These are phyloP conservation scores for Fusarium sp. DNA, from an alignment of 2,329 filamentous ascomycete species.

Conservation along the genomic window DNA sequence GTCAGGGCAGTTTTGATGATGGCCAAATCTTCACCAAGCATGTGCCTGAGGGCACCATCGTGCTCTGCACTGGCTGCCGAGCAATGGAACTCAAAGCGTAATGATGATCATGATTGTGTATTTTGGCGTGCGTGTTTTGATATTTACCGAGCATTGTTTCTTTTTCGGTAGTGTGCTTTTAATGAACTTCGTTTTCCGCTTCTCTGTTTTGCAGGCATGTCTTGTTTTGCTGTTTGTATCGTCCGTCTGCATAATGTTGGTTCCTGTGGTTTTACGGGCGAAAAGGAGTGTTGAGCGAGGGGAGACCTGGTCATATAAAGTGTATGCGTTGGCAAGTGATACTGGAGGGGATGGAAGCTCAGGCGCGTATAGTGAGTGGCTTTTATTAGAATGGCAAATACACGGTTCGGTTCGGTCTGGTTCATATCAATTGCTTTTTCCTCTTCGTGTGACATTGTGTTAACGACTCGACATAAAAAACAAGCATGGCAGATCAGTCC, in stretches of 20 bases:
- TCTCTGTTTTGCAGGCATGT: conserved; percentile 4
- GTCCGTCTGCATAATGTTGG: conserved; percentile 13
- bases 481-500: not conserved
- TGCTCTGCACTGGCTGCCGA: conserved; percentile 71
- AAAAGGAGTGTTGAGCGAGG: conserved; percentile 8
- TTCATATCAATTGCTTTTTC: not conserved
- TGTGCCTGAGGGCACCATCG: conserved; percentile 60
- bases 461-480: not conserved
- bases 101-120: conserved; percentile 34
- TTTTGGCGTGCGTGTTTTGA: conserved; percentile 29
- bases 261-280: conserved; percentile 1
- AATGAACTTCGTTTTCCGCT: conserved; percentile 10
- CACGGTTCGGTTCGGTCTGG: conserved; percentile 6
- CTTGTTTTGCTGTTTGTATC: conserved; percentile 14
- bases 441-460: not conserved
- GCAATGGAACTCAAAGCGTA: conserved; percentile 68
- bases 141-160: conserved; percentile 14
- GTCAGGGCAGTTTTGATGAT: conserved; percentile 70
- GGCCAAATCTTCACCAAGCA: conserved; percentile 73
- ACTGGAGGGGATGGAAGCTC: not conserved
- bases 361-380: conserved; percentile 4
- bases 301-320: conserved; percentile 24
- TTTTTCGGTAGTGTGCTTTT: conserved; percentile 6
- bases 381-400: conserved; percentile 32
- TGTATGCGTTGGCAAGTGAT: conserved; percentile 19